A percentile compares a stretch with the other conserved stretches of the same genome.
Evolutionary conservation across 129 eudicot genomes (phyloP).

Genomic region (Centella asiatica): DNA sequence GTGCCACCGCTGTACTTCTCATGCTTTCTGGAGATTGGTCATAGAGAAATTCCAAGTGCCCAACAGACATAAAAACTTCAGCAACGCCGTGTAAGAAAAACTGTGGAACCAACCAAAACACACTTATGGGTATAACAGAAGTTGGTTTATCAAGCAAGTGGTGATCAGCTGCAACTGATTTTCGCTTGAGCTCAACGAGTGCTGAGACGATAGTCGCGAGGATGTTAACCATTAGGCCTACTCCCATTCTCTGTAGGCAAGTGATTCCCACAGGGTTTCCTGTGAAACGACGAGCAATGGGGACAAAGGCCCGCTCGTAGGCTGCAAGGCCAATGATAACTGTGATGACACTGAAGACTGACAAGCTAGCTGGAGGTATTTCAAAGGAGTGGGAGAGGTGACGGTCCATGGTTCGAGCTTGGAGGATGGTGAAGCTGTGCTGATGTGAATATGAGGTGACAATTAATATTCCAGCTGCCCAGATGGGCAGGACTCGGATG

Average conservation of each 20-base stretch:
- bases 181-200: slow-evolving; percentile 60
- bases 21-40: slow-evolving; percentile 83
- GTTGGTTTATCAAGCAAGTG: slow-evolving; percentile 56
- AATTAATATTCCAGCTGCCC: slow-evolving; percentile 64
- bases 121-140: slow-evolving; percentile 58
- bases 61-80: slow-evolving; percentile 52
- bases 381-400: slow-evolving; percentile 67
- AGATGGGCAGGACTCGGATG: slow-evolving; percentile 66
- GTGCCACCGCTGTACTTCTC: slow-evolving; percentile 73
- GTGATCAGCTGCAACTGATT: slow-evolving; percentile 49
- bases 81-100: slow-evolving; percentile 57
- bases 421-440: slow-evolving; percentile 59
- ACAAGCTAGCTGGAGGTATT: slow-evolving; percentile 77
- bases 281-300: slow-evolving; percentile 58
- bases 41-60: slow-evolving; percentile 71
- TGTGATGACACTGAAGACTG: slow-evolving; percentile 52
- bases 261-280: slow-evolving; percentile 65
- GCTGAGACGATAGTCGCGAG: slow-evolving; percentile 55
- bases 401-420: slow-evolving; percentile 92
- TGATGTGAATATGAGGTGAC: slow-evolving; percentile 61
- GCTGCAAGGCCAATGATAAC: slow-evolving; percentile 48
- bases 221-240: slow-evolving; percentile 62
- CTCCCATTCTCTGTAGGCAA: slow-evolving; percentile 79
- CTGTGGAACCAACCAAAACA: slow-evolving; percentile 85
- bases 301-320: slow-evolving; percentile 73